Conservation (phyloP, 2,329 filamentous ascomycete genomes). For the Ceratocystis destructans region DNA sequence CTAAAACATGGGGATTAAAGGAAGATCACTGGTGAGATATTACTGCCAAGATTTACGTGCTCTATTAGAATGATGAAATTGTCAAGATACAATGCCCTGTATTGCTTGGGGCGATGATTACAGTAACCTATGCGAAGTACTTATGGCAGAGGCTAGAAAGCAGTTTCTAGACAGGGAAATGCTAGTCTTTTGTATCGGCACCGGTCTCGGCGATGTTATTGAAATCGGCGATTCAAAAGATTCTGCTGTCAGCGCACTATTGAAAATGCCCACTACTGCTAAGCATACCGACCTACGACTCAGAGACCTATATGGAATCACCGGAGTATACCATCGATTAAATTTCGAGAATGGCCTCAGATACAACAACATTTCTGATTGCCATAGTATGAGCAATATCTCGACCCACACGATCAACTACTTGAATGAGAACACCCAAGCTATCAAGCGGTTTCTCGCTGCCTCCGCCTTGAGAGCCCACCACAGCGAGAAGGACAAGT, state of each 20-base stretch:
- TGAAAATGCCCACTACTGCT: not conserved
- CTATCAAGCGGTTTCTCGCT: not conserved
- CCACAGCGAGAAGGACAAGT: too few relatives aligned
- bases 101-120: slow-evolving; percentile 4
- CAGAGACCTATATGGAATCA: slow-evolving; percentile 20
- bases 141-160: slow-evolving; percentile 24
- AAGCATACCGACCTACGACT: not conserved
- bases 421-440: slow-evolving; percentile 8
- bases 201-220: slow-evolving; percentile 22
- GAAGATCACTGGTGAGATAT: too few relatives aligned
- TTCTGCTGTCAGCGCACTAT: not conserved
- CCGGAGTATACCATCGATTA: slow-evolving; percentile 22
- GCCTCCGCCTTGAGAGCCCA: too few relatives aligned
- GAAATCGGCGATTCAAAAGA: slow-evolving; percentile 15
- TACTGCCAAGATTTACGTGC: too few relatives aligned
- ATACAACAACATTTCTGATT: slow-evolving; percentile 22
- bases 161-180: slow-evolving; percentile 21
- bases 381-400: slow-evolving; percentile 22
- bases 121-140: slow-evolving; percentile 25
- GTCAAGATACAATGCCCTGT: too few relatives aligned
- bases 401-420: slow-evolving; percentile 22
- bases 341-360: slow-evolving; percentile 24
- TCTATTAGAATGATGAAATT: too few relatives aligned
- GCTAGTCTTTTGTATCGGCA: slow-evolving; percentile 23
- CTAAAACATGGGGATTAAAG: too few relatives aligned